Conservation (phyloP, 331 rosid genomes). For the Phaseolus coccineus region DNA sequence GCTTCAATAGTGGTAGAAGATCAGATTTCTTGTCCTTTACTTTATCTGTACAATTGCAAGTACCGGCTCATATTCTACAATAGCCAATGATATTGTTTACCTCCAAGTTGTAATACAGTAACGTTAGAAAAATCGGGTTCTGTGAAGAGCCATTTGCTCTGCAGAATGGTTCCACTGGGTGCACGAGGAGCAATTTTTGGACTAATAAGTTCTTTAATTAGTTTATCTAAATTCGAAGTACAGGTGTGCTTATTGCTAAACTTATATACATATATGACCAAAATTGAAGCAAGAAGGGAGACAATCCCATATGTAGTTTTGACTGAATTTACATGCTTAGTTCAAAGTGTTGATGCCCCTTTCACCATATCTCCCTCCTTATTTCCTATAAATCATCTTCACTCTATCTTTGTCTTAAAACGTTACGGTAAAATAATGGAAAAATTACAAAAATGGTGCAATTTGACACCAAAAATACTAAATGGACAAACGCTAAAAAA, state of each 20-base stretch:
- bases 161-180: conserved; percentile 72
- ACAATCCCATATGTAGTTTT: no score
- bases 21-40: conserved; percentile 70
- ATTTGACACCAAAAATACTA: no score
- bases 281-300: no score
- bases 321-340: no score
- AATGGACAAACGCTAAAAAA: no score
- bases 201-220: conserved; percentile 63
- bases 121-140: conserved; percentile 87
- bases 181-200: conserved; percentile 99
- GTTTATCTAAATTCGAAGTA: background rate
- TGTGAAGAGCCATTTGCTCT: conserved; percentile 76
- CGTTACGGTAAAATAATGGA: background rate
- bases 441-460: no score
- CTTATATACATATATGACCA: background rate
- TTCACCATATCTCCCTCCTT: no score
- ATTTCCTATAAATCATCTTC: background rate
- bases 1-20: conserved; percentile 75
- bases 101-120: conserved; percentile 56
- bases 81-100: conserved; percentile 55
- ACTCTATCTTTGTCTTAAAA: background rate
- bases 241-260: background rate
- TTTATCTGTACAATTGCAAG: conserved; percentile 87
- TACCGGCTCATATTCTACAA: conserved; percentile 59
- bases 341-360: no score